These are phyloP conservation scores for Monosporozyma yasuniensis DNA, from an alignment of 805 yeast species.

Conservation along the genomic window DNA sequence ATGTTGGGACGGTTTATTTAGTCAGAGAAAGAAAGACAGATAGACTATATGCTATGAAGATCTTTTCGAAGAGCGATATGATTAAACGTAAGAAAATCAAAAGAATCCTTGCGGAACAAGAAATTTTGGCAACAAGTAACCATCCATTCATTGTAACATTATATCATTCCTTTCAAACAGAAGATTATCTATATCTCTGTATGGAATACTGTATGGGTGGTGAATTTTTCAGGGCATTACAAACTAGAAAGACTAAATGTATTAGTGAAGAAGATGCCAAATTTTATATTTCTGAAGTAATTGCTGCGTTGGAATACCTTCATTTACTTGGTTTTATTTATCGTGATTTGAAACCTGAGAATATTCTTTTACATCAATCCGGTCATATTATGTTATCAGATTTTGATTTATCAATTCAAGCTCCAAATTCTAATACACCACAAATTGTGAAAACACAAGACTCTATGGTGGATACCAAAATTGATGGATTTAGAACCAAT, in stretches of 20 bases:
- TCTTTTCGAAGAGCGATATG: conserved; percentile 85
- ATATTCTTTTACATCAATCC: conserved; percentile 85
- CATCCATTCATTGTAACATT: conserved; percentile 96
- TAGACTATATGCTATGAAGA: conserved; percentile 85
- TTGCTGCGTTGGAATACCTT: conserved; percentile 90
- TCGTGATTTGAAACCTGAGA: conserved; percentile 94
- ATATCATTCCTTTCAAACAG: conserved; percentile 93
- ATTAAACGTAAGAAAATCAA: conserved; percentile 89
- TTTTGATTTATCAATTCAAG: conserved; percentile 88
- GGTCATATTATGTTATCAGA: conserved; percentile 98
- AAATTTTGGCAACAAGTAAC: conserved; percentile 85
- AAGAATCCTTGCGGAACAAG: conserved; percentile 93
- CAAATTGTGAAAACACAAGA: conserved; percentile 23
- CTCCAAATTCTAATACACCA: conserved; percentile 69
- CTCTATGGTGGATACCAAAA: conserved; percentile 69
- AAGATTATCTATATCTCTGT: conserved; percentile 82
- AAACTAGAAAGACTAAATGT: conserved; percentile 79
- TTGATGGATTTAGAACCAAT: conserved; percentile 93
- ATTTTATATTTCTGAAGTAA: conserved; percentile 93
- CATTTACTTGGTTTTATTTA: conserved; percentile 97
- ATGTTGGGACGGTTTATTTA: conserved; percentile 91
- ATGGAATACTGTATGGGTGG: conserved; percentile 99
- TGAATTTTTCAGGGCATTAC: conserved; percentile 92
- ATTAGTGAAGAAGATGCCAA: conserved; percentile 81
- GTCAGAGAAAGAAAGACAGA: conserved; percentile 75